A percentile compares a stretch with the other conserved stretches of the same genome.
Evolutionary conservation across 2,329 filamentous ascomycete genomes (phyloP).

Genomic region (Onygenales sp.): DNA sequence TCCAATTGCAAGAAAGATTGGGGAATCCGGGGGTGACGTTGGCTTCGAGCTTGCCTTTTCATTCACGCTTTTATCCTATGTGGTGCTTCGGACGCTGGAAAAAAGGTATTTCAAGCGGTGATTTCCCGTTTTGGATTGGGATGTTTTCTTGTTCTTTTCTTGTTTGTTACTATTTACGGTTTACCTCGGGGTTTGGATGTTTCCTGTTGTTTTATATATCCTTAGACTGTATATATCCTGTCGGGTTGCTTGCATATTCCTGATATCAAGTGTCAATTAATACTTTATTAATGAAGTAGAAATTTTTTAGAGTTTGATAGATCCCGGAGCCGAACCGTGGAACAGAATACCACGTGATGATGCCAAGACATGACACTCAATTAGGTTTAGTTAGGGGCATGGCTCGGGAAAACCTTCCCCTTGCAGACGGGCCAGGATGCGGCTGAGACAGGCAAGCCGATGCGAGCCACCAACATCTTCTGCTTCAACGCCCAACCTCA

Average conservation of each 20-base stretch:
- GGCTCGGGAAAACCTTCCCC: not conserved
- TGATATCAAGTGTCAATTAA: no score
- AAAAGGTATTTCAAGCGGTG: conserved; percentile 1
- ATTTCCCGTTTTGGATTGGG: not conserved
- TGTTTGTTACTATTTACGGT: not conserved
- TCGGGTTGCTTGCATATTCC: no score
- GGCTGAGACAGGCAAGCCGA: not conserved
- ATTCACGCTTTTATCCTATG: conserved; percentile 38
- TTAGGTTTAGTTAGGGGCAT: no score
- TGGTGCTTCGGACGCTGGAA: not conserved
- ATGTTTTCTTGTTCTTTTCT: not conserved
- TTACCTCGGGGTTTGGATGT: no score
- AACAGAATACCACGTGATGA: no score
- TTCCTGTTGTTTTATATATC: no score
- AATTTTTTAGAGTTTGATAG: no score
- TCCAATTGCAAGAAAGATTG: conserved; percentile 47
- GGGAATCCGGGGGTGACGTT: conserved; percentile 50
- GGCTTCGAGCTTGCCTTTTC: conserved; percentile 58
- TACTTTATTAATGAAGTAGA: no score
- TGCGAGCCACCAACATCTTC: not conserved
- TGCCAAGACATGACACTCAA: no score
- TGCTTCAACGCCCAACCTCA: not conserved
- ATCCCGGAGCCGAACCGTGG: no score
- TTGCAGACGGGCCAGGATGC: not conserved
- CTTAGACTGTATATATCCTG: not conserved